These are phyloP conservation scores for Tuber indicum DNA, from an alignment of 495 filamentous ascomycete species.

Conservation along the genomic window DNA sequence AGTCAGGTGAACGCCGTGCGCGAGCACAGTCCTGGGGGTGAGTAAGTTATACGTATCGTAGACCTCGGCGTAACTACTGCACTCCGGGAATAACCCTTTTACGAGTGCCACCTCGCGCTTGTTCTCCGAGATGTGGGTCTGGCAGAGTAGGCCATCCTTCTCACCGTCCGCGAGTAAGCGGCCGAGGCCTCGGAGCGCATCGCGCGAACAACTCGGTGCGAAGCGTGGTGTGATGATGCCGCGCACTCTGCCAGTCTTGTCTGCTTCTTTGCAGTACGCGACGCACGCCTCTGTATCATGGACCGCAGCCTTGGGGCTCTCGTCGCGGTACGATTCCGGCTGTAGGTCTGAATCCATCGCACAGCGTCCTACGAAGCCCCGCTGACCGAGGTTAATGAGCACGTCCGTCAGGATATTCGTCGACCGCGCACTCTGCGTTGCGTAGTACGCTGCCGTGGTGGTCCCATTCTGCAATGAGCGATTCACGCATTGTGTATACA, in stretches of 20 bases:
- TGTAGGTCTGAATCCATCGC: constrained; percentile 74
- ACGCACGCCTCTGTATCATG: constrained; percentile 57
- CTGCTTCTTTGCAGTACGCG: constrained; percentile 59
- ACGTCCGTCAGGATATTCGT: constrained; percentile 85
- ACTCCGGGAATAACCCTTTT: constrained; percentile 58
- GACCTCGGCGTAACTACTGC: constrained; percentile 61
- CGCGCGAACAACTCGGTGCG: constrained; percentile 63
- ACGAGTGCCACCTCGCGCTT: constrained; percentile 64
- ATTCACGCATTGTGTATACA: constrained; percentile 68
- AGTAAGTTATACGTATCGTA: constrained; percentile 71
- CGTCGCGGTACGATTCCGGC: constrained; percentile 71
- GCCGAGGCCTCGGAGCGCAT: constrained; percentile 58
- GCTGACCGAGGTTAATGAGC: constrained; percentile 67
- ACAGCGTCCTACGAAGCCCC: constrained; percentile 81
- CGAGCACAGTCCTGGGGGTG: constrained; percentile 67
- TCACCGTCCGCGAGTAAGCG: constrained; percentile 50
- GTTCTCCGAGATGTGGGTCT: constrained; percentile 94
- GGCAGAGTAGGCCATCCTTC: constrained; percentile 57
- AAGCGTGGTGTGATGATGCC: constrained; percentile 91
- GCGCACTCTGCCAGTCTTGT: constrained; percentile 54
- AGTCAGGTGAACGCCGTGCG: constrained; percentile 74
- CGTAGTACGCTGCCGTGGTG: constrained; percentile 86
- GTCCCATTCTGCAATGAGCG: constrained; percentile 83
- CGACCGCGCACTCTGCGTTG: constrained; percentile 69
- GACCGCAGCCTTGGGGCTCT: constrained; percentile 52